Base-by-base conservation (phyloP, 345 rosid genomes). In the Euphorbia lathyris region DNA sequence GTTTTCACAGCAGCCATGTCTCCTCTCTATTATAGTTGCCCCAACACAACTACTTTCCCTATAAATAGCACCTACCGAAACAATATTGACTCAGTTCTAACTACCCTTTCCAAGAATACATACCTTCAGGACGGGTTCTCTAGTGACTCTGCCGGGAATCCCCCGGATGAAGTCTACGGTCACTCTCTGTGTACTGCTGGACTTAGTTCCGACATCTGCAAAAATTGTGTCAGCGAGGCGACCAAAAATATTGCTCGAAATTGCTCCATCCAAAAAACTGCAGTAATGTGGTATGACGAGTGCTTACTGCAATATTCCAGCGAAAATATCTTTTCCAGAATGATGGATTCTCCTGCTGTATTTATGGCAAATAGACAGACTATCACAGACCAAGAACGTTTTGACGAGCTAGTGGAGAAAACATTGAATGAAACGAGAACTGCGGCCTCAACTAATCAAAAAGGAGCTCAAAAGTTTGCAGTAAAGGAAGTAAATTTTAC, bases 231-330 rank as follows among this genome's bases (percentile, higher is more conserved):
- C 1, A 22, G 20, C 3, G 1, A 1, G 0, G 79, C 82, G 0
- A 47, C 32, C 13, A 0, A n/a, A 0, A 51, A 38, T 14, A 52
- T 86, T 3, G 0, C 3, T n/a, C 64, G 50, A 40, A 30, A 0
- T 25, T 84, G 88, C 30, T 78, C 79, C 9, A 63, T 43, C 22
- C 20, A 47, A 20, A 76, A 47, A 58, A 63, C 1, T 0, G 88
- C 83, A 17, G 16, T 72, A 50, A 30, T 76, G 20, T 79, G 85
- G 86, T 78, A 73, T 3, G 84, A 69, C 1, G 25, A 71, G 43
- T 86, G 90, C 61, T 25, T 72, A 20, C 57, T 86, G 11, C 80
- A 72, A 1, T 82, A 80, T 58, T 73, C 85, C 0, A 61, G 75
- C 59, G 4, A 25, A 16, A 38, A 63, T 26, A 56, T 80, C 65